These are phyloP conservation scores for Umbelopsis sp. DNA, from an alignment of 371 early-diverging fungal species.

Conservation along the genomic window DNA sequence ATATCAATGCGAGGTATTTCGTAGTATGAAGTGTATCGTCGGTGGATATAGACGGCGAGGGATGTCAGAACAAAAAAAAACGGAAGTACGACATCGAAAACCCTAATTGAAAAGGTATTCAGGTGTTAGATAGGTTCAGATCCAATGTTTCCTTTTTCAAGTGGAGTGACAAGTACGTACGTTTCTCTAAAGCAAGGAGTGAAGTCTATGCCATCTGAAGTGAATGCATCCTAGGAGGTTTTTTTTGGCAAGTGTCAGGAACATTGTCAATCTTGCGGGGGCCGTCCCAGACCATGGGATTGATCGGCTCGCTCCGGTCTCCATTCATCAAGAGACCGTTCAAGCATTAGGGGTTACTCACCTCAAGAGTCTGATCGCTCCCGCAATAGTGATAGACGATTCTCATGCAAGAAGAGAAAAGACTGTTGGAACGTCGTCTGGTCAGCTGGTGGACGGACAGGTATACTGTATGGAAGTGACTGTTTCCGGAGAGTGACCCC, in stretches of 20 bases:
- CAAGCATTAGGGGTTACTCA: neutral
- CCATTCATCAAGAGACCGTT: neutral
- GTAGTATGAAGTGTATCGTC: slow-evolving; percentile 26
- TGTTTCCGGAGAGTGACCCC: slow-evolving; percentile 1
- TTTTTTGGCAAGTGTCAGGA: slow-evolving; percentile 12
- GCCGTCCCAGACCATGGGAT: neutral
- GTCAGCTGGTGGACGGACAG: slow-evolving; percentile 14
- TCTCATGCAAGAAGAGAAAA: slow-evolving; percentile 17
- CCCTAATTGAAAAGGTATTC: slow-evolving; percentile 24
- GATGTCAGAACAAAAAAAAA: slow-evolving; percentile 36
- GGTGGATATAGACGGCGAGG: slow-evolving; percentile 25
- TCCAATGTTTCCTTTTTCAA: neutral
- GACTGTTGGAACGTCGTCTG: slow-evolving; percentile 7
- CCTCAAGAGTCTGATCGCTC: slow-evolving; percentile 19
- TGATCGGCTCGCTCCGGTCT: neutral
- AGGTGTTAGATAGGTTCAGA: neutral
- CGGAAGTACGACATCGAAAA: slow-evolving; percentile 41
- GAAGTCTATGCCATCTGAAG: slow-evolving; percentile 21
- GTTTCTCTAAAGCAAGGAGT: slow-evolving; percentile 22
- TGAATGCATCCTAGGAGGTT: slow-evolving; percentile 12
- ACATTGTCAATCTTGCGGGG: neutral
- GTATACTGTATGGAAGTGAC: slow-evolving; percentile 9
- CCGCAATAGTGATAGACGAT: slow-evolving; percentile 18
- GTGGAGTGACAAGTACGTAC: neutral
- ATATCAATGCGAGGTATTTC: slow-evolving; percentile 20